Evolutionary conservation across 2,329 filamentous ascomycete species (phyloP).

Genomic region (Aschersonia sp.): DNA sequence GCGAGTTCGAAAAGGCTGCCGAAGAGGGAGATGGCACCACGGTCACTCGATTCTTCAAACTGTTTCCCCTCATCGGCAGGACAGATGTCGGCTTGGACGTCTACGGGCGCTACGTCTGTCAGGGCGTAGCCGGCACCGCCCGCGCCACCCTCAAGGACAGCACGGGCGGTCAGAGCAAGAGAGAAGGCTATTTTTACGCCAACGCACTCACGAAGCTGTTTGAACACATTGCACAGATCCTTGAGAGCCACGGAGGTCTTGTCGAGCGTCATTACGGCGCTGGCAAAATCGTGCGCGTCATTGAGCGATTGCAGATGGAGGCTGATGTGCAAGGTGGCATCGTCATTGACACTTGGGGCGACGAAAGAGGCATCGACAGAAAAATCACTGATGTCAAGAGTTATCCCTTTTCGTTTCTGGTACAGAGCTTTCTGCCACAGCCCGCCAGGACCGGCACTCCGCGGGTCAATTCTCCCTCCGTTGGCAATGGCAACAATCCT

Average conservation of each 20-base stretch:
- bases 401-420: conserved; percentile 92
- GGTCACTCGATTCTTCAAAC: conserved; percentile 93
- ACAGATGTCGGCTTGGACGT: conserved; percentile 84
- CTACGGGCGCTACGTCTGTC: conserved; percentile 91
- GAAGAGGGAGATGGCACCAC: conserved; percentile 74
- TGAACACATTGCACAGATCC: conserved; percentile 93
- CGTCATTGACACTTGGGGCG: conserved; percentile 87
- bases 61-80: conserved; percentile 86
- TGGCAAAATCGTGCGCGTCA: conserved; percentile 88
- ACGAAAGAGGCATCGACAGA: conserved; percentile 73
- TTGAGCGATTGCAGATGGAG: conserved; percentile 84
- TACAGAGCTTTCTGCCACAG: conserved; percentile 76
- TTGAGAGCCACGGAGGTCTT: conserved; percentile 79
- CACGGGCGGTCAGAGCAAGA: conserved; percentile 29
- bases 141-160: conserved; percentile 65
- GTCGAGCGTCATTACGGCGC: conserved; percentile 89
- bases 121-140: conserved; percentile 77
- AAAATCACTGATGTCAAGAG: conserved; percentile 91
- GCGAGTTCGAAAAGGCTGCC: conserved; percentile 90
- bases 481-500: conserved; percentile 35
- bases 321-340: conserved; percentile 95
- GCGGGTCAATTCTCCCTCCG: conserved; percentile 63
- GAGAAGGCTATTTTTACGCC: conserved; percentile 82
- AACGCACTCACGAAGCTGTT: conserved; percentile 84
- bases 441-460: conserved; percentile 51